phyloP scores from a whole-genome alignment of 495 filamentous ascomycete species.

The Tuber calosporum region DNA sequence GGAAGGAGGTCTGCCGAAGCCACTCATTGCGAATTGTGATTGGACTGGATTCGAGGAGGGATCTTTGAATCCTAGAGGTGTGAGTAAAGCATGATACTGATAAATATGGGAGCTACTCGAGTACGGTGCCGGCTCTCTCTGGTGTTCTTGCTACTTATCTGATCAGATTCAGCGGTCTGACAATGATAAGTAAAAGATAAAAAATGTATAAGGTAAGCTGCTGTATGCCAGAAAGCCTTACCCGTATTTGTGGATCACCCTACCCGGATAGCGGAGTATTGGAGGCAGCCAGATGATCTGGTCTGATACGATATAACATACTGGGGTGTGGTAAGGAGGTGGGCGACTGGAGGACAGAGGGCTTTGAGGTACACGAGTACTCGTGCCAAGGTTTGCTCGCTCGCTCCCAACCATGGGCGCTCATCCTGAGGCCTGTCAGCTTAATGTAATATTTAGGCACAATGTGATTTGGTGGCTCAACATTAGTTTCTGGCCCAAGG shows the following conservation, averaged over 20 bases:
- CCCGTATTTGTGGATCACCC: background rate
- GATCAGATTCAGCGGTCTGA: background rate
- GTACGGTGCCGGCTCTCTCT: too few relatives aligned
- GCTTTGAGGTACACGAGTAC: too few relatives aligned
- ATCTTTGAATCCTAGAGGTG: background rate
- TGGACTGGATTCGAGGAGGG: background rate
- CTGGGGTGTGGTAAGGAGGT: background rate
- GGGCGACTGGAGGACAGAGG: background rate
- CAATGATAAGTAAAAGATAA: background rate
- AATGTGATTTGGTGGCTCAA: too few relatives aligned
- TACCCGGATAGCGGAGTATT: background rate
- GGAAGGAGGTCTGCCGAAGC: conserved; percentile 40
- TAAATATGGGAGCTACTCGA: too few relatives aligned
- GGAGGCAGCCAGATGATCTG: background rate
- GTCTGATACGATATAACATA: background rate
- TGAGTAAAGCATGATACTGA: background rate
- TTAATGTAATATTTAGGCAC: too few relatives aligned
- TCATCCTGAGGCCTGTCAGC: too few relatives aligned
- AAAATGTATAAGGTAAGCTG: background rate
- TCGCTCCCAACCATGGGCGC: too few relatives aligned
- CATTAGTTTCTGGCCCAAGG: too few relatives aligned
- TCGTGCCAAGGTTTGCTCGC: too few relatives aligned
- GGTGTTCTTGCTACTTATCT: background rate
- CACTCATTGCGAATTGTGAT: conserved; percentile 30
- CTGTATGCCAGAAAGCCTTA: background rate